Evolutionary conservation across 257 asterid species (phyloP), one percentile per base, ranked within the genome.

Genomic region (Verbena officinalis): DNA sequence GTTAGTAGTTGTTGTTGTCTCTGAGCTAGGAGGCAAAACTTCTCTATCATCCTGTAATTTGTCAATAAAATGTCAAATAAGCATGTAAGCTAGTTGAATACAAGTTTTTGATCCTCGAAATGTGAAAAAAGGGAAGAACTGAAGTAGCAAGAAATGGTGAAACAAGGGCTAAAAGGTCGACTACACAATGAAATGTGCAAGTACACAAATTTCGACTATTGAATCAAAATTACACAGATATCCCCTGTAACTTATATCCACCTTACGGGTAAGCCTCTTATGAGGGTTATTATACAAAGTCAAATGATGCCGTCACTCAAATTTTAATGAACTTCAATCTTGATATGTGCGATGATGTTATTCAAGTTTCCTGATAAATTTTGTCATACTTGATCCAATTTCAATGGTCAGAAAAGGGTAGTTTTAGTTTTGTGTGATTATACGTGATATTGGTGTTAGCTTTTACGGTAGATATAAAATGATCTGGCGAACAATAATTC

Each of bases 41-140:
- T 83, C 87, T 71, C 88, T 77, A 59, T 78, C 83, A 64, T 82
- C 89, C 98, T 92, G 71, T n/a, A n/a, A n/a, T 61, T 64, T 19
- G 24, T 20, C 45, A 74, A 75, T 24, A 74, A 50, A 59, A 53
- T 15, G 45, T 1, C 54, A 30, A 54, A 74, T 16, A 46, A 44
- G 44, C 55, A 59, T 27, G 3, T 48, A 3, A 68, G 68, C 23
- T 14, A 55, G 30, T 21, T 45, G 22, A 16, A 11, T 23, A 64
- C 10, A 62, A 70, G 8, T n/a, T 70, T 49, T 16, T 7, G 46
- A 17, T n/a, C 27, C n/a, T n/a, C n/a, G n/a, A n/a, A 46, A 19
- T 19, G 10, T 0, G 46, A 42, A 13, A 15, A 39, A 23, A 48
- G 33, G 33, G 33, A 19, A 48, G 67, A 12, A 30, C 9, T 27